Evolutionary conservation across 768 basidiomycete genomes (phyloP).

Genomic region (Tulasnella sp.): DNA sequence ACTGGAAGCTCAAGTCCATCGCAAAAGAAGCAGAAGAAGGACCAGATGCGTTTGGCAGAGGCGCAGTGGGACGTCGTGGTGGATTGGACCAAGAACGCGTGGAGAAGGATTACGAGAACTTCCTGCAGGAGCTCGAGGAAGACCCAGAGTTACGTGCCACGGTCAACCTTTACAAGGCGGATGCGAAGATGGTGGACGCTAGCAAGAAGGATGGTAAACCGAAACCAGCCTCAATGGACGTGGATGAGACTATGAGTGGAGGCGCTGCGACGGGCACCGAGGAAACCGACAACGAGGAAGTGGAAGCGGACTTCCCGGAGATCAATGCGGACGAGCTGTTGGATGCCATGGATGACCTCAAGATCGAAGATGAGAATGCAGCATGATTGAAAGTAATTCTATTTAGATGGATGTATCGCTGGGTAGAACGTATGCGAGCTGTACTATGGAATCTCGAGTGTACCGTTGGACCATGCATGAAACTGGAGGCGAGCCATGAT

Average conservation of each 20-base stretch:
- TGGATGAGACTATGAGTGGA: constrained; percentile 49
- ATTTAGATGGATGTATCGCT: background rate
- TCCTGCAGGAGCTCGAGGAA: constrained; percentile 92
- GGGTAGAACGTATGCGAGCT: background rate
- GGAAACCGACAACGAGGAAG: constrained; percentile 55
- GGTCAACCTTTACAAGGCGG: constrained; percentile 84
- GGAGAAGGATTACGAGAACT: constrained; percentile 95
- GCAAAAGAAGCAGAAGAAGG: constrained; percentile 84
- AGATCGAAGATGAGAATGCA: constrained; percentile 55
- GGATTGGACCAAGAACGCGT: constrained; percentile 91
- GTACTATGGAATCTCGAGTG: background rate
- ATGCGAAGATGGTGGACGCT: constrained; percentile 52
- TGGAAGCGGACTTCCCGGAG: constrained; percentile 87
- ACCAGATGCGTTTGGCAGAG: constrained; percentile 53
- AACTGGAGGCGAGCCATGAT: no score
- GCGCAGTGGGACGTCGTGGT: constrained; percentile 88
- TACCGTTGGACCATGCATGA: no score
- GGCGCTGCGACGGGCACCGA: constrained; percentile 40
- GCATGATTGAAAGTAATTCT: background rate
- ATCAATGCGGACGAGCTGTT: constrained; percentile 81
- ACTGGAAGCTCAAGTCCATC: constrained; percentile 89
- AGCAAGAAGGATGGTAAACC: constrained; percentile 45
- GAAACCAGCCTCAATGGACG: constrained; percentile 65
- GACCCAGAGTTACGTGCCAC: constrained; percentile 86
- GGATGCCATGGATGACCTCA: constrained; percentile 92